phyloP scores from a whole-genome alignment of 225 moss, liverwort and hornwort species.

The Marchantia polymorpha region DNA sequence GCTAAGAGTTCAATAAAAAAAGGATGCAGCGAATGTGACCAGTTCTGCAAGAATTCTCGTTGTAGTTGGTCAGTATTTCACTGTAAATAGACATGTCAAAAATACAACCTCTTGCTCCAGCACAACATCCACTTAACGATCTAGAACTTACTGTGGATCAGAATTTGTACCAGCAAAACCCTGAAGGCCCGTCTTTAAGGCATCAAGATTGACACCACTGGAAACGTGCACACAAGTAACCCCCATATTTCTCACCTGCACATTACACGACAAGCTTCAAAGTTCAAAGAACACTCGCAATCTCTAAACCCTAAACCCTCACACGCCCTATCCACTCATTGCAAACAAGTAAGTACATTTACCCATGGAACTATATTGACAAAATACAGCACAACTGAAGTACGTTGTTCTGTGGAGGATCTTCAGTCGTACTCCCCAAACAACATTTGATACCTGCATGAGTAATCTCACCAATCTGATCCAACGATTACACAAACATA shows the following conservation, averaged over 20 bases:
- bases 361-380: not conserved
- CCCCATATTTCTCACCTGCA: conserved; percentile 51
- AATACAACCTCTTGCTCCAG: not conserved
- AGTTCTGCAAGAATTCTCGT: too few species aligned
- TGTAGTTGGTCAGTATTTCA: too few species aligned
- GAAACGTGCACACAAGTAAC: conserved; percentile 41
- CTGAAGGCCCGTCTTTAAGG: conserved; percentile 41
- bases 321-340: not conserved
- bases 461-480: not conserved
- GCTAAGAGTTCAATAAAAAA: not conserved
- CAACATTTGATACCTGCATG: not conserved
- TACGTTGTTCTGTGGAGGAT: not conserved
- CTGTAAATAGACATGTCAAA: not conserved
- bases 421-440: not conserved
- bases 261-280: too few species aligned
- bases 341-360: too few species aligned
- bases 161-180: conserved; percentile 45
- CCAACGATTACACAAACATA: not conserved
- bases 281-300: not conserved
- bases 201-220: conserved; percentile 42
- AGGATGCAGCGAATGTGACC: not conserved
- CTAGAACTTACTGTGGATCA: conserved; percentile 17
- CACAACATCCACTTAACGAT: not conserved
- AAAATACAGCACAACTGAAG: not conserved
- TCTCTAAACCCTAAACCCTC: not conserved